Base-by-base conservation (phyloP, 192 early-diverging fungal species). In the Coemansia sp. region DNA sequence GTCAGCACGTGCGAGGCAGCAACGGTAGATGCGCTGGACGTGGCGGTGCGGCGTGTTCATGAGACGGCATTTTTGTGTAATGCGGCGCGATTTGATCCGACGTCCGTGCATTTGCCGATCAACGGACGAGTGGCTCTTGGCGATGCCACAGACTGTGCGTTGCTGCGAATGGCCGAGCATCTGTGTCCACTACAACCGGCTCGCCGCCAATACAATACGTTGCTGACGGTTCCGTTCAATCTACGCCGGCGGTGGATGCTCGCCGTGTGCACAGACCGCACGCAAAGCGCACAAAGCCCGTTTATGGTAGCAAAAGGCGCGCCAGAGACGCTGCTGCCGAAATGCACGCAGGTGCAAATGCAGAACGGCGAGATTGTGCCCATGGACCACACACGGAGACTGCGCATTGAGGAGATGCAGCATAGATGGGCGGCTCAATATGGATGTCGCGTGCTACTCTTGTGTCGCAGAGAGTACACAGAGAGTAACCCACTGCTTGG, bases 81-180 rank as follows among this genome's bases (percentile, higher is more conserved):
- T 68, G 82, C 68, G 58, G 88, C 93, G 18, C 31, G 50, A 8
- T 91, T 92, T 60, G 86, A 89, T 36, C 59, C 60, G 23, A 24
- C 70, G n/a, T 70, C 82, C 2, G 52, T 67, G 21, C 37, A 73
- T 9, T 37, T 85, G 62, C 83, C 90, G 7, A 59, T 86, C 17
- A 21, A 64, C 20, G 84, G 90, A 52, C 85, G 91, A 25, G 74
- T 48, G 8, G 72, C 87, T 49, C 67, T 80, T 28, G 95, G 95
- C 21, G 93, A 98, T 80, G 86, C 92, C 18, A 98, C 93, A 5
- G 95, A 96, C 66, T 78, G 82, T 42, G 93, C 91, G 6, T 69
- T 98, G 2, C 76, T 96, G 20, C 83, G 88, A 5, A 92, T 91
- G 68, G 84, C 85, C 0, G 67, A 61, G 26, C 47, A 80, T 31